Conservation (phyloP, 139 green algal genomes). For the Medakamo hakoo region DNA sequence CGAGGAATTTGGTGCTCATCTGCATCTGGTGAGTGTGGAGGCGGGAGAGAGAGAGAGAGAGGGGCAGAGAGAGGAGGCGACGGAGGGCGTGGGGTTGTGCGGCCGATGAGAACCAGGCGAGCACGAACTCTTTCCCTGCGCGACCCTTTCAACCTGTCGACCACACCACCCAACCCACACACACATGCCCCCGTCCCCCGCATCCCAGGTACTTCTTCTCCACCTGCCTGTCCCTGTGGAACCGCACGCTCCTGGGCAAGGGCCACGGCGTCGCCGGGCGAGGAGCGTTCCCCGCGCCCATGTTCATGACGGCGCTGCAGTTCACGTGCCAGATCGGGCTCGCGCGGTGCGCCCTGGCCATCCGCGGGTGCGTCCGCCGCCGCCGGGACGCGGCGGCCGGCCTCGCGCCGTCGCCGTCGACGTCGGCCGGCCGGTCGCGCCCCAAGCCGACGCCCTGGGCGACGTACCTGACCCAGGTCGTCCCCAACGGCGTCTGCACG, state of each 20-base stretch:
- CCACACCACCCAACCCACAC: no score
- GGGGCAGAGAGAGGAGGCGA: no score
- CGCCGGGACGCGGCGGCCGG: background rate
- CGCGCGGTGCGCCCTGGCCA: background rate
- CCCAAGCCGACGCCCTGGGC: conserved; percentile 17
- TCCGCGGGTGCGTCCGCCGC: background rate
- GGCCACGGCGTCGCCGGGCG: conserved; percentile 45
- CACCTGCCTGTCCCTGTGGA: conserved; percentile 54
- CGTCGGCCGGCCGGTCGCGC: no score
- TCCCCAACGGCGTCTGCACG: conserved; percentile 74
- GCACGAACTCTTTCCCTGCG: no score
- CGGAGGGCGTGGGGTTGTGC: no score
- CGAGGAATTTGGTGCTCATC: conserved; percentile 12
- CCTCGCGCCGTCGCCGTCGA: background rate
- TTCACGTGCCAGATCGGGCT: background rate
- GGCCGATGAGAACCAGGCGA: no score
- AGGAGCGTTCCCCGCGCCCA: conserved; percentile 44
- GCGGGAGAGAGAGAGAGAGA: no score
- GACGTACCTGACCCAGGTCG: conserved; percentile 43
- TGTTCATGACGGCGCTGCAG: background rate
- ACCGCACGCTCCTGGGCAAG: conserved; percentile 50
- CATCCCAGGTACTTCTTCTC: conserved; percentile 57
- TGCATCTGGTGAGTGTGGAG: conserved; percentile 5
- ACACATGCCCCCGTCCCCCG: background rate
- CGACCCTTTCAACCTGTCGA: background rate